Base-by-base conservation (phyloP, 257 asterid species). In the Penstemon barbatus region DNA sequence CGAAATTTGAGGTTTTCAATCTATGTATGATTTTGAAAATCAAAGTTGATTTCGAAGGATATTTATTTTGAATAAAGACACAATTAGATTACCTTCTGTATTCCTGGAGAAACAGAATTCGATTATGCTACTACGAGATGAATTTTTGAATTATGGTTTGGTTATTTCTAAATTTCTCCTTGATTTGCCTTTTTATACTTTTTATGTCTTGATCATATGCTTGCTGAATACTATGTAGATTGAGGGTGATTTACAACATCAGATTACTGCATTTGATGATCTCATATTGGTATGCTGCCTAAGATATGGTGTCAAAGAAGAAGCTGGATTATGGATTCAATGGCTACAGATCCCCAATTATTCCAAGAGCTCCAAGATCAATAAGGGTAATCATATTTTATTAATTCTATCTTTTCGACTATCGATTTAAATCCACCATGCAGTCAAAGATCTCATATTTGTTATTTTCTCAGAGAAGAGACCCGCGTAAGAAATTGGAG, bases 321-420 rank as follows among this genome's bases (percentile, higher is more conserved):
- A 85, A 79, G 79, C 77, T 72, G 79, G 85, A 80, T 69, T 74
- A 50, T 69, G 84, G 81, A 41, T 69, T 79, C 67, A 65, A 72
- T 72, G 87, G 84, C 71, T 74, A 59, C 68, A 78, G 73, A 69
- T 66, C 80, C 67, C 86, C 90, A 18, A 46, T 73, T 76, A 62
- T 87, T 57, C 96, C 95, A 58, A 84, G 80, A 71, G 96, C 89
- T 77, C 96, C 95, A 54, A 79, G 96, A 83, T 85, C 95, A 45
- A 61, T 78, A 10, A 76, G 95, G 86, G 96, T 89, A 82, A 72
- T 77, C 53, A 65, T 37, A 45, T 13, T 69, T 73, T 25, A 25
- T 58, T 44, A 66, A 51, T 74, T 69, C 43, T 75, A 54, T 57
- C 37, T 12, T 60, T 62, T 69, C 57, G 58, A 8, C 59, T 11